phyloP scores from a whole-genome alignment of 139 green algal species.

The Chlamydomonas incerta region DNA sequence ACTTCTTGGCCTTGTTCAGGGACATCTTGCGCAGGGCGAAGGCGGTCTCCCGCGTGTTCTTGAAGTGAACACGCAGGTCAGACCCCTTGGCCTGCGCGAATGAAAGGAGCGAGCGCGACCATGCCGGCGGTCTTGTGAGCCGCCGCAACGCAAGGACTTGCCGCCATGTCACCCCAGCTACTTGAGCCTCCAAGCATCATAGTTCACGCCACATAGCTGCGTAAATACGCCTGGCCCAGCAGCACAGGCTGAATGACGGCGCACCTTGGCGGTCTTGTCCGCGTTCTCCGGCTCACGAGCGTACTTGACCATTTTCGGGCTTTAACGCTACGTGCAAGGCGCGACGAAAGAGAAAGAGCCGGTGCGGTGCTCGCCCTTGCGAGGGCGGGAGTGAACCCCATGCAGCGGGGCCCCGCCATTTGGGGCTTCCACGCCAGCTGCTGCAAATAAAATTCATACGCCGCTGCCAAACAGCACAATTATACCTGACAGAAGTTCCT shows the following conservation, averaged over 20 bases:
- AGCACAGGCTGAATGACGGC: not conserved
- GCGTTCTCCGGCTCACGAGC: slow-evolving; percentile 75
- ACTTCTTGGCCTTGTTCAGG: slow-evolving; percentile 95
- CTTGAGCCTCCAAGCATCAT: no score
- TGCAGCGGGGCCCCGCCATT: not conserved
- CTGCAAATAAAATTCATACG: no score
- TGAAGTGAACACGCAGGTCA: slow-evolving; percentile 96
- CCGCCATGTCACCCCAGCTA: no score
- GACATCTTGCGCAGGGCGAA: slow-evolving; percentile 88
- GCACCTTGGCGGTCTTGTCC: slow-evolving; percentile 82
- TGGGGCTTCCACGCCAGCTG: no score
- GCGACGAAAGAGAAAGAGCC: slow-evolving; percentile 20
- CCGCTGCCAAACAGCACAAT: no score
- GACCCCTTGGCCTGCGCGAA: slow-evolving; percentile 82
- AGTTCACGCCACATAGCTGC: no score
- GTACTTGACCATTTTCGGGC: slow-evolving; percentile 88
- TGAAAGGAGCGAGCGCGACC: not conserved
- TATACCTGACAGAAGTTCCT: no score
- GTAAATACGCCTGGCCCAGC: no score
- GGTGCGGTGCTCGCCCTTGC: no score
- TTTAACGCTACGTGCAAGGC: slow-evolving; percentile 29
- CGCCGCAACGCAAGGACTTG: no score
- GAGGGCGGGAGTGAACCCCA: no score
- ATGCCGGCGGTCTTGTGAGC: not conserved
- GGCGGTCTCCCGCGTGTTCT: slow-evolving; percentile 96